Conservation (phyloP, 495 filamentous ascomycete genomes). For the Xylaria scruposa region DNA sequence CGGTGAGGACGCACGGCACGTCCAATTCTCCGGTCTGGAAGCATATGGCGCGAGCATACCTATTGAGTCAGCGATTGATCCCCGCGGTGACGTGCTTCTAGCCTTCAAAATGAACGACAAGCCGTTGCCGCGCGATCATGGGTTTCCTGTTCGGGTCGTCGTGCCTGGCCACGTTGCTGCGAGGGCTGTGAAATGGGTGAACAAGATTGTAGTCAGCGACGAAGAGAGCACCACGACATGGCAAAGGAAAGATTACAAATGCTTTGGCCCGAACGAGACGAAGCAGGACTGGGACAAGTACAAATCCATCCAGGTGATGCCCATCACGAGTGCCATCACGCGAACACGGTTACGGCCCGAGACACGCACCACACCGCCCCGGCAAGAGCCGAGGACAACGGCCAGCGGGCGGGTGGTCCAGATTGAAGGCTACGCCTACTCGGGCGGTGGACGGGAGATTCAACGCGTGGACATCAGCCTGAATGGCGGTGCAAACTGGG, state of each 20-base stretch:
- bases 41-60: conserved; percentile 68
- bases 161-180: conserved; percentile 68
- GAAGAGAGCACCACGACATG: conserved; percentile 65
- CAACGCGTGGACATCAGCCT: conserved; percentile 62
- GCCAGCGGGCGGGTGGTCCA: conserved; percentile 40
- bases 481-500: conserved; percentile 62
- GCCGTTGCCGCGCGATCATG: conserved; percentile 63
- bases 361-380: neutral
- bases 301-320: conserved; percentile 65
- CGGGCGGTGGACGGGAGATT: conserved; percentile 63
- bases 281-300: conserved; percentile 63
- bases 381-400: conserved; percentile 14
- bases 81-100: conserved; percentile 63
- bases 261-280: conserved; percentile 64
- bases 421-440: conserved; percentile 64
- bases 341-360: conserved; percentile 32
- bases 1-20: conserved; percentile 53
- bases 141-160: conserved; percentile 64
- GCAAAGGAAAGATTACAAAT: conserved; percentile 69
- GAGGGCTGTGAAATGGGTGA: conserved; percentile 71
- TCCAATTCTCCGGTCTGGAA: conserved; percentile 65
- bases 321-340: conserved; percentile 62
- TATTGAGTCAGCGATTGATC: conserved; percentile 60
- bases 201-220: conserved; percentile 62
- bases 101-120: conserved; percentile 67